Evolutionary conservation across 352 stramenopile genomes (phyloP).

Genomic region (Pythium scleroteichum): DNA sequence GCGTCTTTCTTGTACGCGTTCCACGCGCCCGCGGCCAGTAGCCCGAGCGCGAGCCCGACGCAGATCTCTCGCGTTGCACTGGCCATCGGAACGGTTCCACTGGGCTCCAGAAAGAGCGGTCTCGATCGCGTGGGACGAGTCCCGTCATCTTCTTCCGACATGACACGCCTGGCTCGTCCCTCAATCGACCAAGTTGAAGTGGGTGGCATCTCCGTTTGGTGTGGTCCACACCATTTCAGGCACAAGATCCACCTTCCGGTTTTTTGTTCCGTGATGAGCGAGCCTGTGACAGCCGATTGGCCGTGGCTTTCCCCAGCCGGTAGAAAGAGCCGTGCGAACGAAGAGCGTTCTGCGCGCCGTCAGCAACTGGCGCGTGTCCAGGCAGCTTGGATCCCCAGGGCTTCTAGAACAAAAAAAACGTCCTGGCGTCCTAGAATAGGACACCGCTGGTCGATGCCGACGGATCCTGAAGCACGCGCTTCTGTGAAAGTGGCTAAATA

Average conservation of each 20-base stretch:
- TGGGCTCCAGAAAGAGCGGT: too few species aligned
- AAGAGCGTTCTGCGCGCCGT: slow-evolving; percentile 12
- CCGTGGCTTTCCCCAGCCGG: background rate
- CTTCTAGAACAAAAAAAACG: too few species aligned
- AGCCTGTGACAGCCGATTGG: slow-evolving; percentile 25
- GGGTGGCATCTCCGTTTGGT: background rate
- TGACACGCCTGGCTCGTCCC: background rate
- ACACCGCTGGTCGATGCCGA: too few species aligned
- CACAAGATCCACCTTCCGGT: too few species aligned
- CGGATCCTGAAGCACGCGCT: background rate
- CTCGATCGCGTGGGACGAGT: slow-evolving; percentile 9
- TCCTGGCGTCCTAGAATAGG: too few species aligned
- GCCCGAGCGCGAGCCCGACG: slow-evolving; percentile 5
- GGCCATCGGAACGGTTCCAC: too few species aligned
- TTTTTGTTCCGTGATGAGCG: slow-evolving; percentile 2
- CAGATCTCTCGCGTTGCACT: slow-evolving; percentile 7
- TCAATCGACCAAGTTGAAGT: slow-evolving; percentile 4
- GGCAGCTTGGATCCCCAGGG: too few species aligned
- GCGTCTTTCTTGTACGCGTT: slow-evolving; percentile 19
- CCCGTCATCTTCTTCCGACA: background rate
- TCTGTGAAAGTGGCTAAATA: too few species aligned
- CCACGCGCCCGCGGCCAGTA: slow-evolving; percentile 7
- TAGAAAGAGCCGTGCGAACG: slow-evolving; percentile 18
- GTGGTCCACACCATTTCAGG: slow-evolving; percentile 10
- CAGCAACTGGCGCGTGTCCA: slow-evolving; percentile 14